Conservation (phyloP, 352 stramenopile genomes). For the Phytophthora macrochlamydospora region DNA sequence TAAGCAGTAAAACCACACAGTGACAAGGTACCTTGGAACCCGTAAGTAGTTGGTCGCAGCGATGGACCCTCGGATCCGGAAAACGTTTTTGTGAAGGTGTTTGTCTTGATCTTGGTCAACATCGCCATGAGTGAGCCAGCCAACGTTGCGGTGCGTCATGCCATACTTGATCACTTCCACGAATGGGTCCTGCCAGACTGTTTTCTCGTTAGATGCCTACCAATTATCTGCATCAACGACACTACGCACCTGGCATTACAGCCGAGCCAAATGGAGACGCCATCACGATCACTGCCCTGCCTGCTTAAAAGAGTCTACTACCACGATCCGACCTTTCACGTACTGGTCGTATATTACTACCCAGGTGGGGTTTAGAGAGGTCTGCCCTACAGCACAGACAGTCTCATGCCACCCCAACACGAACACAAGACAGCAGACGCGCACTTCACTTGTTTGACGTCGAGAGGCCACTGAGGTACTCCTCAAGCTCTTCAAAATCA, state of each 20-base stretch:
- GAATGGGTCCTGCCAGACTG: slow-evolving; percentile 87
- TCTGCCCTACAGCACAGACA: slow-evolving; percentile 9
- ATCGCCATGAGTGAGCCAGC: slow-evolving; percentile 63
- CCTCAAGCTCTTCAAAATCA: slow-evolving; percentile 89
- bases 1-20: no score
- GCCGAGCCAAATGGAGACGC: slow-evolving; percentile 28
- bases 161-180: slow-evolving; percentile 87
- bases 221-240: not conserved
- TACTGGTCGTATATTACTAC: slow-evolving; percentile 22
- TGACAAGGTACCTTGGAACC: slow-evolving; percentile 48
- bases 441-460: slow-evolving; percentile 46
- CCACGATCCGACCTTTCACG: slow-evolving; percentile 27
- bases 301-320: not conserved
- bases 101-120: slow-evolving; percentile 71
- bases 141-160: slow-evolving; percentile 61
- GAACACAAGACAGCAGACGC: slow-evolving; percentile 5
- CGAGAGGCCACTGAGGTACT: slow-evolving; percentile 85
- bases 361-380: slow-evolving; percentile 6
- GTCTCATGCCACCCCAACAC: slow-evolving; percentile 2
- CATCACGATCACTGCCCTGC: slow-evolving; percentile 10
- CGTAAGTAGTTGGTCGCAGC: slow-evolving; percentile 77
- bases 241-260: slow-evolving; percentile 31
- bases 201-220: not conserved
- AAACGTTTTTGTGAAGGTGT: slow-evolving; percentile 80
- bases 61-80: slow-evolving; percentile 73